A percentile compares a stretch with the other conserved stretches of the same genome.
Evolutionary conservation across 2,329 filamentous ascomycete species (phyloP).

Genomic region (Neopestalotiopsis clavispora): DNA sequence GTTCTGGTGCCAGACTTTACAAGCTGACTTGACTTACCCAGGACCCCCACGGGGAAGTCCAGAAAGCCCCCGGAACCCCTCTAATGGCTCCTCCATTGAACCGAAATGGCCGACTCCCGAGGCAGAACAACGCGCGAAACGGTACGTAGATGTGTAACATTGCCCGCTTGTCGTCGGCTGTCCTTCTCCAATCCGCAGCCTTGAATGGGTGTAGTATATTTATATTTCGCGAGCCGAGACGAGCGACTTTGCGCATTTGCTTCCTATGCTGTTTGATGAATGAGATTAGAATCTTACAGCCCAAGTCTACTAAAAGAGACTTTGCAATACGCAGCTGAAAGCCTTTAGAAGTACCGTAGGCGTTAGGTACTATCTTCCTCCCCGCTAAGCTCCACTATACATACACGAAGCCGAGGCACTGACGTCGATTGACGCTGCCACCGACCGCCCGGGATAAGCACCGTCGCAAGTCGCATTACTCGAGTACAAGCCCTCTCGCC

Average conservation of each 20-base stretch:
- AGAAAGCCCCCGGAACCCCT: background rate
- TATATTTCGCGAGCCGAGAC: background rate
- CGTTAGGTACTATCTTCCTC: background rate
- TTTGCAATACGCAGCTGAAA: background rate
- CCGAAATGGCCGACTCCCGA: conserved; percentile 13
- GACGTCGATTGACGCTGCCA: conserved; percentile 8
- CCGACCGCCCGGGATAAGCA: background rate
- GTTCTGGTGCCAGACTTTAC: background rate
- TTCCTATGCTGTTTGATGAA: background rate
- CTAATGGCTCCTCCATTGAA: conserved; percentile 17
- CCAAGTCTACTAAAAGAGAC: background rate
- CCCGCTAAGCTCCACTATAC: background rate
- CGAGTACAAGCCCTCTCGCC: background rate
- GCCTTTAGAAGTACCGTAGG: background rate
- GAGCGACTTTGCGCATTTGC: background rate
- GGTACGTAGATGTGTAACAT: background rate
- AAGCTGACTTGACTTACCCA: background rate
- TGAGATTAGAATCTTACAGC: background rate
- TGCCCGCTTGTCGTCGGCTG: background rate
- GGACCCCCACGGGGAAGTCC: conserved; percentile 5
- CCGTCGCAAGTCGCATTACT: conserved; percentile 10
- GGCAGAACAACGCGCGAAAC: conserved; percentile 4
- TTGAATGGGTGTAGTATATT: background rate
- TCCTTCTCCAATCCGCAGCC: background rate
- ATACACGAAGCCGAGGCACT: conserved; percentile 16